Evolutionary conservation across 2,329 filamentous ascomycete genomes (phyloP).

Genomic region (Clonostachys byssicola): DNA sequence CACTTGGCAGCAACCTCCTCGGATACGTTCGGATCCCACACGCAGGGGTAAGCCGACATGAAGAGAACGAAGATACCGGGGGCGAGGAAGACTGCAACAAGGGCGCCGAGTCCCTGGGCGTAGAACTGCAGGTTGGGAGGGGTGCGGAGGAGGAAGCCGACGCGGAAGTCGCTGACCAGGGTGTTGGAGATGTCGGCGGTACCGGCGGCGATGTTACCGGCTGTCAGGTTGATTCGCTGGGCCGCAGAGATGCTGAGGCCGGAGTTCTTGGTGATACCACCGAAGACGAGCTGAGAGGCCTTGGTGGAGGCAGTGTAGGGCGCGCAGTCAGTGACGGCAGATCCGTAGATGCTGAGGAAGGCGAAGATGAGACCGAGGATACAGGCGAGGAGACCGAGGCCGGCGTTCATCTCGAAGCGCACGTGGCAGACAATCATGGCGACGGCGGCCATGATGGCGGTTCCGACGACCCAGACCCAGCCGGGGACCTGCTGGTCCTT

Average conservation of each 20-base stretch:
- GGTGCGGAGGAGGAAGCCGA: constrained; percentile 63
- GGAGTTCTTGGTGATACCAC: constrained; percentile 52
- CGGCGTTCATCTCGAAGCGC: constrained; percentile 52
- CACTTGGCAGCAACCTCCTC: constrained; percentile 33
- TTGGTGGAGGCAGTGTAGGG: constrained; percentile 65
- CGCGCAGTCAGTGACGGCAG: constrained; percentile 54
- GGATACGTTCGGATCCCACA: constrained; percentile 41
- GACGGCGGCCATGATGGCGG: constrained; percentile 42
- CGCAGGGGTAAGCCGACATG: constrained; percentile 64
- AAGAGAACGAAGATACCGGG: constrained; percentile 66
- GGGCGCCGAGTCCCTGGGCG: constrained; percentile 57
- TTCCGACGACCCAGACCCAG: constrained; percentile 47
- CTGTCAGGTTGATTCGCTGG: constrained; percentile 62
- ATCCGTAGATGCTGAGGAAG: constrained; percentile 42
- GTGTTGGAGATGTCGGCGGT: constrained; percentile 49
- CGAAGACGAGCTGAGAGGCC: constrained; percentile 65
- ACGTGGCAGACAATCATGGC: constrained; percentile 45
- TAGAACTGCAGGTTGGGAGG: constrained; percentile 63
- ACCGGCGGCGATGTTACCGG: constrained; percentile 52
- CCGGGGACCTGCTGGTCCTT: constrained; percentile 42
- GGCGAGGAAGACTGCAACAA: constrained; percentile 63
- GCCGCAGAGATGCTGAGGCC: constrained; percentile 43
- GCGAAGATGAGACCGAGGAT: constrained; percentile 55
- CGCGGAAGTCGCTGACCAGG: constrained; percentile 61
- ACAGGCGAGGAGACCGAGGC: constrained; percentile 49